Percentiles rank a stretch among this genome's conserved stretches.
phyloP scores from a whole-genome alignment of 306 rosid genomes.

The Vicia villosa region DNA sequence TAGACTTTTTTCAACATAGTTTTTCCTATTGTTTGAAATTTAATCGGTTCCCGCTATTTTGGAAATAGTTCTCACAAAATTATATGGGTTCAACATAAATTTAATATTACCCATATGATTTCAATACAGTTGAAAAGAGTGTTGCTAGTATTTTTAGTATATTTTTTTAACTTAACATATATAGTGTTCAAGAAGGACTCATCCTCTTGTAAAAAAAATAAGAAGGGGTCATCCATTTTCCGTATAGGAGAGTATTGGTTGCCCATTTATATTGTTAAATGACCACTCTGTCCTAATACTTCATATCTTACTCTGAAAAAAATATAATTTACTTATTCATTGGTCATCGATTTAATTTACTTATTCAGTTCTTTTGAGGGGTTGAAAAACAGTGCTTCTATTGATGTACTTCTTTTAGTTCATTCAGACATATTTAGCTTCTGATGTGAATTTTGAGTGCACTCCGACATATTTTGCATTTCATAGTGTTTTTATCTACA shows the following conservation, averaged over 20 bases:
- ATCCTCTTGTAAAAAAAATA: not conserved
- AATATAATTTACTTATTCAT: conserved; percentile 1
- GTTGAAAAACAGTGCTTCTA: conserved; percentile 23
- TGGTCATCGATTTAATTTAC: conserved; percentile 10
- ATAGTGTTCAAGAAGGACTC: conserved; percentile 2
- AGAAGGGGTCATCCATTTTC: conserved; percentile 10
- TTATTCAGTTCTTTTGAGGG: not conserved
- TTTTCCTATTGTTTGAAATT: not conserved
- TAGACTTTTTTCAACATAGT: not conserved
- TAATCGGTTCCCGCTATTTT: not conserved
- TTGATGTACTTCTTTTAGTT: conserved; percentile 27
- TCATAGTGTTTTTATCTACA: conserved; percentile 16
- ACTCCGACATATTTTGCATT: conserved; percentile 13
- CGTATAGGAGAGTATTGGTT: not conserved
- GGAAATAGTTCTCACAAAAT: not conserved
- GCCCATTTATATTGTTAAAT: conserved; percentile 11
- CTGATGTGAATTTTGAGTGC: conserved; percentile 23
- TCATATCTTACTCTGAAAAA: not conserved
- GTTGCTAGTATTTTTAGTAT: not conserved
- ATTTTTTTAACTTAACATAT: not conserved
- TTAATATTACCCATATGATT: not conserved
- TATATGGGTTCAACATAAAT: not conserved
- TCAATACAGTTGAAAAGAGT: no score
- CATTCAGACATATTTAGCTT: conserved; percentile 17
- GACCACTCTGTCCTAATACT: not conserved